Base-by-base conservation (phyloP, 2,329 filamentous ascomycete genomes). In the Cadophora sp. region DNA sequence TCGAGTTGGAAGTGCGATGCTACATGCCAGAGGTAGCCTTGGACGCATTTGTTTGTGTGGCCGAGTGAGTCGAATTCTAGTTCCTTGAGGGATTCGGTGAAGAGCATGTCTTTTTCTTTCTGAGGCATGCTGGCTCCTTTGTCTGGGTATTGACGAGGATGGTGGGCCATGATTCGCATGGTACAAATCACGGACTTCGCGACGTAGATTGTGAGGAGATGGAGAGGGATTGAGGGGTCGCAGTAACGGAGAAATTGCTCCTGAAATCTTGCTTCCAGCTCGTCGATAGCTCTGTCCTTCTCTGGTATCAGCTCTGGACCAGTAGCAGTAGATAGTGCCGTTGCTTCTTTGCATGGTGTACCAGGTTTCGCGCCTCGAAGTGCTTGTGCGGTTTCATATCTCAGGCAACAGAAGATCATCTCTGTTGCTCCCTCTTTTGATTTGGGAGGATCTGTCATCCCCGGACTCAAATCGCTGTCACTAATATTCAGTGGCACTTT, bases 401-500 rank as follows among this genome's bases (percentile, higher is more conserved):
- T 75, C 40, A 80, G 69, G 24, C 78, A 74, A 56, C 77, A 79
- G 63, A 80, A 81, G 0, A 81, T 73, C 83, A 85, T 85, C 62
- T 86, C 83, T 0, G 83, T 84, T 0, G 80, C 74, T 0, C 83
- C 81, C 3, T 79, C 75, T 40, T 81, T 80, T 27, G 82, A 81
- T 6, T 71, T 73, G 0, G 83, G 82, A 1, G 76, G 73, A 31
- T 82, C 80, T 46, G 78, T 81, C 48, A 78, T 81, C 1, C 79
- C 76, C 0, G 83, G 83, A 3, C 79, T 81, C 66, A 86, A 83
- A 68, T 85, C 83, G 3, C 78, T 80, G 73, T 89, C 87, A 76
- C 88, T 83, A 55, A 89, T 76, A 65, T 87, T 87, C n/a, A 82
- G 79, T 0, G 86, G 86, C 9, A 83, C 76, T 1, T 78, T 78